Percentiles rank a stretch among this genome's conserved stretches.
These are phyloP conservation scores for Elymus sibiricus DNA, from an alignment of 176 grass and related monocot species.

Conservation along the genomic window DNA sequence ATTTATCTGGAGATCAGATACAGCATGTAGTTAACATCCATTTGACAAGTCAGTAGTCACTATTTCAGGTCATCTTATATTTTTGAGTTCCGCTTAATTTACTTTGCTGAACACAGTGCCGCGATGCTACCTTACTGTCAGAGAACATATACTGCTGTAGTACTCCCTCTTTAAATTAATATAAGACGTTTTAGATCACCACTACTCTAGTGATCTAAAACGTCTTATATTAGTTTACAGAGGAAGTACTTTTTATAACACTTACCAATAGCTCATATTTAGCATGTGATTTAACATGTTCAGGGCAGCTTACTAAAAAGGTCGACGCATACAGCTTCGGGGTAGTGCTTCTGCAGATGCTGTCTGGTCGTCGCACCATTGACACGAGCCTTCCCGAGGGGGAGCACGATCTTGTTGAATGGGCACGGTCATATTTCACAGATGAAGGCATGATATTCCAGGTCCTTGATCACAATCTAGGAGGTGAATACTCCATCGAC, in stretches of 20 bases:
- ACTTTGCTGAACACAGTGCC: neutral
- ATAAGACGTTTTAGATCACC: no score
- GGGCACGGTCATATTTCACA: slow-evolving; percentile 65
- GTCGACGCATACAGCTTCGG: slow-evolving; percentile 78
- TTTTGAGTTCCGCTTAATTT: neutral
- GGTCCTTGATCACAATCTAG: slow-evolving; percentile 61
- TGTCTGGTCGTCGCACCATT: slow-evolving; percentile 63
- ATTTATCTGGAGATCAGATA: neutral
- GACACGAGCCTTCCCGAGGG: slow-evolving; percentile 72
- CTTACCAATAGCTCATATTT: neutral
- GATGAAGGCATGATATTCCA: slow-evolving; percentile 83
- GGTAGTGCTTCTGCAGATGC: slow-evolving; percentile 79
- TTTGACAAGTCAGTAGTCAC: neutral
- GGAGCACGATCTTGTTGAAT: slow-evolving; percentile 78
- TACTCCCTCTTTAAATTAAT: no score
- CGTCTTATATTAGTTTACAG: no score
- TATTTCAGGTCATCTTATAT: slow-evolving; percentile 50
- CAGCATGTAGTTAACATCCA: neutral
- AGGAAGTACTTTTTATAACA: neutral
- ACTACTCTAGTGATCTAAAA: no score
- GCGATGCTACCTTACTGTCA: neutral
- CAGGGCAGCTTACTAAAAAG: slow-evolving; percentile 72
- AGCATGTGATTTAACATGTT: neutral
- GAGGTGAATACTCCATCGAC: slow-evolving; percentile 51
- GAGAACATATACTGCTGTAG: neutral